phyloP scores from a whole-genome alignment of 768 basidiomycete genomes.

The Clitopilus passeckerianus region DNA sequence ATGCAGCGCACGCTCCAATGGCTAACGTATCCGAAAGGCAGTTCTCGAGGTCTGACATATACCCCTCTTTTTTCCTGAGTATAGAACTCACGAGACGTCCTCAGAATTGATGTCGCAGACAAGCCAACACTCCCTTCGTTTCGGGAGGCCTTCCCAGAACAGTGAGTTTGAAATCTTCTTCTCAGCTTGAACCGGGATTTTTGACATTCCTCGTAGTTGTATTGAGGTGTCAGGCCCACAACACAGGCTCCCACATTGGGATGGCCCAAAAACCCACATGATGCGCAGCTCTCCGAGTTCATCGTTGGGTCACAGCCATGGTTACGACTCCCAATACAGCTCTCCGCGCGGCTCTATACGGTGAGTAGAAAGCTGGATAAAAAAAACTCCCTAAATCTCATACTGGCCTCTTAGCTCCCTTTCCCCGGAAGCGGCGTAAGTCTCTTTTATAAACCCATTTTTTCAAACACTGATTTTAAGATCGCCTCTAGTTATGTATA shows the following conservation, averaged over 20 bases:
- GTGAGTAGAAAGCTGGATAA: neutral
- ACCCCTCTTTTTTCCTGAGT: no score
- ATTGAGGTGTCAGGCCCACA: neutral
- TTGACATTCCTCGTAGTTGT: neutral
- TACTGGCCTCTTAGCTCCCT: neutral
- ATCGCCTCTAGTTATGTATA: neutral
- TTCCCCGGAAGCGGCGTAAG: neutral
- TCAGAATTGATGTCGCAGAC: neutral
- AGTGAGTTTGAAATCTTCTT: neutral
- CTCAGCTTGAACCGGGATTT: neutral
- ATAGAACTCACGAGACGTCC: no score
- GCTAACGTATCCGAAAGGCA: no score
- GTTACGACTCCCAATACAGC: neutral
- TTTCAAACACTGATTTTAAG: neutral
- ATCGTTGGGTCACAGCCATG: neutral
- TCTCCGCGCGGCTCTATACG: neutral
- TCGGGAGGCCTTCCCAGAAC: neutral
- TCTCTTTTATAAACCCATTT: neutral
- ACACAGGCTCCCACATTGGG: neutral
- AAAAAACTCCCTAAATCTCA: neutral
- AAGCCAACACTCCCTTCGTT: neutral
- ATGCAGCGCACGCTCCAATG: no score
- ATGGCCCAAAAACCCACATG: neutral
- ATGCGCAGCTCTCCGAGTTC: neutral
- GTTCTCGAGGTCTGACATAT: no score